Base-by-base conservation (phyloP, 768 basidiomycete species). In the Boletus fagicola region DNA sequence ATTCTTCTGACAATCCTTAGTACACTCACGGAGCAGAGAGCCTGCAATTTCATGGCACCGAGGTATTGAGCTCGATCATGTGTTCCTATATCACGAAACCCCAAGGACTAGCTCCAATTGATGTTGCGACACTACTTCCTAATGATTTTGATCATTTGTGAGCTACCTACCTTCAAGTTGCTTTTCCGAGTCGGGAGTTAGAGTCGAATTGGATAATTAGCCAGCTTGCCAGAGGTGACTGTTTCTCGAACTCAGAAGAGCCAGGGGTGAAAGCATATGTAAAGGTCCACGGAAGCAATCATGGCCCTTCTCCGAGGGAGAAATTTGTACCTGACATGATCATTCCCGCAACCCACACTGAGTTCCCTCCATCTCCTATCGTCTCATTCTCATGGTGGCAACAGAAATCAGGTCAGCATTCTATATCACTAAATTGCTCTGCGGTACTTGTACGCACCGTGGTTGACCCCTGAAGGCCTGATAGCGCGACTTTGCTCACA, bases 381-480 rank as follows among this genome's bases (percentile, higher is more conserved):
- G 22, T 51, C 26, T 26, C 33, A 26, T 26, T 46, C 33, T 8
- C 24, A 15, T 28, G 22, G 31, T 24, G 12, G 4, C 22, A 20
- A 24, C 24, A 35, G 36, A 38, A 28, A 26, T 51, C 38, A 39
- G 38, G 38, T 38, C 18, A 18, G 20, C n/a, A 10, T 24, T 38
- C 44, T 28, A 20, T 39, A 18, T 38, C 45, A 51, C 13, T 11
- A 33, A 81, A 81, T 50, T 92, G 90, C 65, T 79, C 87, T 48
- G 84, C 85, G 18, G 81, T 84, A 16, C 82, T 92, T 50, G 90
- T 90, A 52, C 52, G 87, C 74, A 36, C 46, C 18, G 12, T 56
- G 36, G 18, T 38, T 52, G 18, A 8, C 45, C 43, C 47, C 46
- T 18, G 30, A 51, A 16, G 28, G 26, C n/a, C n/a, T n/a, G n/a